Evolutionary conservation across 2,329 filamentous ascomycete genomes (phyloP).

Genomic region (Aspergillus sojae): DNA sequence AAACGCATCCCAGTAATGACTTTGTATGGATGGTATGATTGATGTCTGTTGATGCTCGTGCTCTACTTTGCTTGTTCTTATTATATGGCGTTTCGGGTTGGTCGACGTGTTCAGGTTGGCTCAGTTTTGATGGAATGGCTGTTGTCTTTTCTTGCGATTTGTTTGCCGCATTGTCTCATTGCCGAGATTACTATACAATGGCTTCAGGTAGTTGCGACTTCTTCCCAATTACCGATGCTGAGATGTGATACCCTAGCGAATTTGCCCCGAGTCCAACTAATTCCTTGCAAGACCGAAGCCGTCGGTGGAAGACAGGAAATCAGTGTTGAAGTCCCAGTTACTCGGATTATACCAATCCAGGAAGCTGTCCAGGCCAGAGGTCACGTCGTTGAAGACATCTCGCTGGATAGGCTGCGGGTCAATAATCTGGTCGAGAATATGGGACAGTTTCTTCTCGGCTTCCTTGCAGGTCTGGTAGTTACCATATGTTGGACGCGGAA

Average conservation of each 20-base stretch:
- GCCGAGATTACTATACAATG: not conserved
- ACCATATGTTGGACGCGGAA: conserved; percentile 36
- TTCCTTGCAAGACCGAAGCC: conserved; percentile 23
- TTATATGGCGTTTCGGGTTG: not conserved
- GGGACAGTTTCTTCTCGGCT: conserved; percentile 39
- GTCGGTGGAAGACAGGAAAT: conserved; percentile 27
- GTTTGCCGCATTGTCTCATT: not conserved
- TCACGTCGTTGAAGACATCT: conserved; percentile 32
- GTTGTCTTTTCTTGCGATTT: not conserved
- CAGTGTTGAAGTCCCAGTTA: conserved; percentile 36
- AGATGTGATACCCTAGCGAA: conserved; percentile 3
- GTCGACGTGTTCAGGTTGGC: not conserved
- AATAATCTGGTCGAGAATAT: conserved; percentile 39
- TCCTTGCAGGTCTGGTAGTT: conserved; percentile 40
- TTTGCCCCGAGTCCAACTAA: not conserved
- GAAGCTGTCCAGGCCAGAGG: conserved; percentile 34
- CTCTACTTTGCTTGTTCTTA: not conserved
- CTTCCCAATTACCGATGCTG: not conserved
- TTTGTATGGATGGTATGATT: conserved; percentile 42
- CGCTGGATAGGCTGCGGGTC: conserved; percentile 36
- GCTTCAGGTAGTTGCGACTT: not conserved
- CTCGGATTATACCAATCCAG: conserved; percentile 39
- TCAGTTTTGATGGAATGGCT: not conserved
- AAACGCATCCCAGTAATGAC: conserved; percentile 32
- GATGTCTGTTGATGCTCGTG: conserved; percentile 8